Evolutionary conservation across 2,329 filamentous ascomycete genomes (phyloP), one percentile per base, ranked within the genome.

Genomic region (Aaosphaeria pasadenensis): DNA sequence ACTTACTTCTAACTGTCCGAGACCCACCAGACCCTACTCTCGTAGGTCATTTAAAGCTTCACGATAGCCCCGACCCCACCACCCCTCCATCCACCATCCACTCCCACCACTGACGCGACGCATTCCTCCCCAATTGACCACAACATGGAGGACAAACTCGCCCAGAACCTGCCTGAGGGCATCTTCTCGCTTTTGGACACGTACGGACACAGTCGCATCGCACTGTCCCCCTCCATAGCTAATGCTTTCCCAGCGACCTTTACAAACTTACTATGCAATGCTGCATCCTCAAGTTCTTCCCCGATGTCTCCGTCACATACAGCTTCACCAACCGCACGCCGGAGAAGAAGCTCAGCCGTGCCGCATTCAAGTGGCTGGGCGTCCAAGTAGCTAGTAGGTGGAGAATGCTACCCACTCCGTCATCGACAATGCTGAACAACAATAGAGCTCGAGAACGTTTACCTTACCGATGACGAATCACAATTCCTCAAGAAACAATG

Each of bases 241-340:
- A 47, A 52, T 46, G 11, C 11, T 41, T 24, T 35, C 24, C 30
- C 48, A 66, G 62, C 1, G 84, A 87, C 69, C 72, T 99, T 52
- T 99, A 96, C 82, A 99, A 99, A 74, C 74, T 99, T 72, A 99
- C 94, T 17, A 99, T 99, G 94, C 94, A 99, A 86, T 96, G 70
- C 45, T 72, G 69, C 52, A 87, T 97, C 56, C 81, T 95, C 58
- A 95, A 95, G 72, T 95, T 91, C 76, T 97, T 95, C 71, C 87
- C 87, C 32, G 79, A 91, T 49, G 75, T 70, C 60, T 82, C 86
- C 40, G 94, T 97, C 49, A 91, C 89, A 3, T 99, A 97, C 67
- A 84, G 88, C 50, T 96, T 95, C 74, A 97, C 91, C 44, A 99
- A 99, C 69, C 87, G 94, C 44, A 99, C 94, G 1, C 89, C 90